Evolutionary conservation across 345 rosid species (phyloP), one percentile per base, ranked within the genome.

Genomic region (Psidium guajava): DNA sequence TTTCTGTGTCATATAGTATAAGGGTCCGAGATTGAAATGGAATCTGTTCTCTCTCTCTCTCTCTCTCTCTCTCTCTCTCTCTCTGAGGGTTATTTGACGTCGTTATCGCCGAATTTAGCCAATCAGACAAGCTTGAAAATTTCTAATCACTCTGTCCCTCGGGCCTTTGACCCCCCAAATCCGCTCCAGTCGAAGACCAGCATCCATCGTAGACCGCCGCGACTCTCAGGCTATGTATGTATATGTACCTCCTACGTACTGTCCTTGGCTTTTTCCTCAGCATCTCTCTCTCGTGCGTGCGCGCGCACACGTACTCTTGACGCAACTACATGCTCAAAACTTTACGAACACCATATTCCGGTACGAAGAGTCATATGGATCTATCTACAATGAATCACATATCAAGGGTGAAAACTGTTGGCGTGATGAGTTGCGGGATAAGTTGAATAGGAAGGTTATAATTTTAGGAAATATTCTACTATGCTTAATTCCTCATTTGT

Each of bases 111-210:
- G 53, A 87, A 88, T 86, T 84, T 83, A 90, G 86, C 51, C 88
- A 89, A 89, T 85, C 87, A 82, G 92, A 90, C 89, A 92, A 87
- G 84, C 21, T 40, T 69, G 10, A 9, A 69, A 36, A 18, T 69
- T 69, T 69, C 44, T 69, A 89, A 32, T 85, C 82, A 69, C 84
- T 86, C 25, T 83, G 22, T 87, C 86, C 86, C 86, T 40, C 77
- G 82, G 54, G 85, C 51, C 82, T 87, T 91, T 90, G 94, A 91
- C n/a, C 93, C 91, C 91, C 91, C 90, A 85, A 69, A 61, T 86
- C 89, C 87, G 91, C 86, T 82, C 59, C 75, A 86, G 85, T 86
- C 87, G 50, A 83, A 87, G 85, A 87, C 53, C 81, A 42, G 83
- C 28, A 36, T 61, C 27, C 57, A 50, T 51, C 61, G 12, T 69